Evolutionary conservation across 495 filamentous ascomycete species (phyloP).

Genomic region (Beverwykella pulmonaria): DNA sequence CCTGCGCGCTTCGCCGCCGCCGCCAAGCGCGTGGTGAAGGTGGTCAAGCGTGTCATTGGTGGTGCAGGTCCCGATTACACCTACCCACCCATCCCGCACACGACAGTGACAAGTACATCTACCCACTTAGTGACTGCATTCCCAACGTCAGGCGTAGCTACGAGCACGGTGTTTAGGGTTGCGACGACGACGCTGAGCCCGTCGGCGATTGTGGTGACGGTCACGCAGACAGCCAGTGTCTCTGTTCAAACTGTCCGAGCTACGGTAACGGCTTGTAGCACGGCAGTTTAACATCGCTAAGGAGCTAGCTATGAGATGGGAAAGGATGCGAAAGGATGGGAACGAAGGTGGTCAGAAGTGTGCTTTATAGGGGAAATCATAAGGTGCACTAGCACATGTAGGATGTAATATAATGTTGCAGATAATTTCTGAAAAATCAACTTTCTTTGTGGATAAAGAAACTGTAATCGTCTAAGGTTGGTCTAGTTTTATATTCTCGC

Average conservation of each 20-base stretch:
- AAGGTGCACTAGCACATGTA: too few species aligned
- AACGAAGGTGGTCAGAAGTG: too few species aligned
- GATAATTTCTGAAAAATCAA: too few species aligned
- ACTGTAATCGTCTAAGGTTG: too few species aligned
- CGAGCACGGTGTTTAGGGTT: not conserved
- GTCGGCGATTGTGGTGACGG: not conserved
- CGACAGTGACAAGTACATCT: not conserved
- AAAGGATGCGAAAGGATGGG: too few species aligned
- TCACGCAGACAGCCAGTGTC: not conserved
- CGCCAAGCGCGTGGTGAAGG: not conserved
- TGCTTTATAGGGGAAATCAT: too few species aligned
- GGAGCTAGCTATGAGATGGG: not conserved
- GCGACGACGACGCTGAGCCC: not conserved
- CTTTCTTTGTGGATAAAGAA: too few species aligned
- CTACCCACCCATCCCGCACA: constrained; percentile 19
- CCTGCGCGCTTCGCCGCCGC: not conserved
- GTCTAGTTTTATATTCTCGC: too few species aligned
- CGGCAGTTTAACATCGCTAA: not conserved
- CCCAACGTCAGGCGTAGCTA: not conserved
- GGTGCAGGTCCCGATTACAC: constrained; percentile 12
- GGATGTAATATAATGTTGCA: too few species aligned
- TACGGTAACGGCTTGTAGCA: not conserved
- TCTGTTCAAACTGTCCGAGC: not conserved
- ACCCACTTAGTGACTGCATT: not conserved
- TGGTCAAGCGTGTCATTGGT: not conserved